Evolutionary conservation across 1,139 yeast genomes (phyloP).

Genomic region (Yamadazyma triangularis): DNA sequence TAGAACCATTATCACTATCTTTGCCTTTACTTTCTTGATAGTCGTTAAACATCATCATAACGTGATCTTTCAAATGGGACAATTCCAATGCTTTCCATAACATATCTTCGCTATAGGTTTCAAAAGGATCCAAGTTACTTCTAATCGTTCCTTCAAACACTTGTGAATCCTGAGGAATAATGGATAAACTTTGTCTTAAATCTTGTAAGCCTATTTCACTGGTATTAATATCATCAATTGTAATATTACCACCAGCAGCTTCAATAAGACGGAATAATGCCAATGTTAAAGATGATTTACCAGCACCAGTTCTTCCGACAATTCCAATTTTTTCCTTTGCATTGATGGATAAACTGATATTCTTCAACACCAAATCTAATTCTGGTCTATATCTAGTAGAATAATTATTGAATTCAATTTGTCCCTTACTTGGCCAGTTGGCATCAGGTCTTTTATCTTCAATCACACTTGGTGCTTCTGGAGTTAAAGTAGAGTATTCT

Average conservation of each 20-base stretch:
- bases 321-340: slow-evolving; percentile 89
- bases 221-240: slow-evolving; percentile 70
- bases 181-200: slow-evolving; percentile 78
- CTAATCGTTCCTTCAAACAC: slow-evolving; percentile 90
- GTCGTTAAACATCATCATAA: slow-evolving; percentile 51
- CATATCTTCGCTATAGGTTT: slow-evolving; percentile 63
- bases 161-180: slow-evolving; percentile 97
- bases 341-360: slow-evolving; percentile 62
- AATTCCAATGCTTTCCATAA: slow-evolving; percentile 84
- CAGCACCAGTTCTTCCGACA: slow-evolving; percentile 97
- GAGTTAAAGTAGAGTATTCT: slow-evolving; percentile 69
- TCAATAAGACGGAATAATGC: slow-evolving; percentile 91
- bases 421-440: slow-evolving; percentile 79
- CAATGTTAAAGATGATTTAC: slow-evolving; percentile 85
- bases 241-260: slow-evolving; percentile 63
- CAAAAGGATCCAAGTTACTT: slow-evolving; percentile 84
- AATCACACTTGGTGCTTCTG: slow-evolving; percentile 81
- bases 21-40: slow-evolving; percentile 17
- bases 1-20: too few species aligned
- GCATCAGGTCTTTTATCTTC: slow-evolving; percentile 64
- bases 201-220: slow-evolving; percentile 73
- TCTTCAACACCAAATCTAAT: slow-evolving; percentile 72
- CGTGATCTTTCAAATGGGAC: slow-evolving; percentile 78
- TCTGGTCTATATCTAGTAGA: slow-evolving; percentile 85
- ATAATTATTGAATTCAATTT: slow-evolving; percentile 65